Base-by-base conservation (phyloP, 1,284 basidiomycete species). In the Erythrobasidium hasegawianum region DNA sequence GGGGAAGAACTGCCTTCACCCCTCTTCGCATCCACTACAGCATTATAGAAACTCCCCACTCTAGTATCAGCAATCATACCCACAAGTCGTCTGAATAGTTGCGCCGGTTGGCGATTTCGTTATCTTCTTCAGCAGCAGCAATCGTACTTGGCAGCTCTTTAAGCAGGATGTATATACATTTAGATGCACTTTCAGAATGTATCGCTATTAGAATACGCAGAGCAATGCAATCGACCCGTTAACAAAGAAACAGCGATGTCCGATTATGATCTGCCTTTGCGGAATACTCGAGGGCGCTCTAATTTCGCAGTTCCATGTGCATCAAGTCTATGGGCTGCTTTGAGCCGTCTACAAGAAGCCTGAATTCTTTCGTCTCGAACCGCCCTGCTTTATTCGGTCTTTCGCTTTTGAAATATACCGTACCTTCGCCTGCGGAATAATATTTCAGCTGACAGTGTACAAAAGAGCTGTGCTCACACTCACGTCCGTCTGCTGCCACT, bases 401-500 rank as follows among this genome's bases (percentile, higher is more conserved):
- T 67, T 88, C 85, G 74, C 86, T 88, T 5, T 87, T 89, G 75
- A 89, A 89, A 73, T 89, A 89, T 0, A 89, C 75, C 7, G 86
- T 89, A 5, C 87, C 87, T 14, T 84, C 80, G 18, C 83, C 86
- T 88, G 67, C 2, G 65, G 55, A 5, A 18, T 1, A 39, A 20
- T 38, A 49, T 38, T 18, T 43, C 26, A 33, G 29, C 10, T 27
- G 26, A 40, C 11, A 8, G 5, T 47, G 7, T 47, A 8, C 43
- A 5, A 4, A 47, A 8, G 14, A 24, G 20, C 47, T 53, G 8
- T 24, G n/a, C 38, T 20, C 18, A 18, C n/a, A 33, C 38, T 38
- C 20, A 58, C 26, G 24, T 84, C 86, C 83, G 79, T 82, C 84
- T 43, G 87, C 84, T 0, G 88, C 87, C 72, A 84, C 86, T 24